Percentiles rank a stretch among this genome's conserved stretches.
Evolutionary conservation across 2,329 filamentous ascomycete species (phyloP).

Genomic region (Fusarium annulatum): DNA sequence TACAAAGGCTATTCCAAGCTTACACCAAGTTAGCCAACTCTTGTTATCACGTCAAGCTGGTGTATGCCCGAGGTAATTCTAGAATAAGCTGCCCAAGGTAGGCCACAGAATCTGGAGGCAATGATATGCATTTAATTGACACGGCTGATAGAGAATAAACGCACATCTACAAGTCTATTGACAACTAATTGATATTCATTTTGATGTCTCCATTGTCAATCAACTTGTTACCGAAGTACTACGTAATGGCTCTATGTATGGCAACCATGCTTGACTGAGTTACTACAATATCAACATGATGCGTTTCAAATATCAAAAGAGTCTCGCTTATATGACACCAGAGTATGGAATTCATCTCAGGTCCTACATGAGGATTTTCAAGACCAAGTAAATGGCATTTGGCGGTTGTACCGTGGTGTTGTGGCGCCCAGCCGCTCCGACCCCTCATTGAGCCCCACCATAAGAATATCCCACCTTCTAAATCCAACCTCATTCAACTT

Average conservation of each 20-base stretch:
- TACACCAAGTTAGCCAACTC: no score
- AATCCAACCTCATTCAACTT: constrained; percentile 29
- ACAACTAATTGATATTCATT: no score
- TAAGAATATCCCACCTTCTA: constrained; percentile 32
- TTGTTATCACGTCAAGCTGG: neutral
- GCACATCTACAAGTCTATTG: neutral
- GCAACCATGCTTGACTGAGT: no score
- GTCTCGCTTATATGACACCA: neutral
- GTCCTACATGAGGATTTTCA: neutral
- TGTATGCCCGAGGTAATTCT: neutral
- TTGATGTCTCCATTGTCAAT: neutral
- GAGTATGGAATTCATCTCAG: neutral
- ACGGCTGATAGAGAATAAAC: no score
- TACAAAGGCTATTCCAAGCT: no score
- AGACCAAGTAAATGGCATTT: neutral
- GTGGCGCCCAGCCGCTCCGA: constrained; percentile 17
- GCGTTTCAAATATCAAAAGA: no score
- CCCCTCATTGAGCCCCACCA: constrained; percentile 34
- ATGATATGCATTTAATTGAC: neutral
- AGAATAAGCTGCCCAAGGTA: neutral
- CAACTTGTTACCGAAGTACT: neutral
- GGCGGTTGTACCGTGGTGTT: constrained; percentile 1
- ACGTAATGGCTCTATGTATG: neutral
- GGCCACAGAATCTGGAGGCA: neutral
- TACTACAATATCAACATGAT: neutral